Base-by-base conservation (phyloP, 1,284 basidiomycete genomes). In the Puccinia brachypodii region DNA sequence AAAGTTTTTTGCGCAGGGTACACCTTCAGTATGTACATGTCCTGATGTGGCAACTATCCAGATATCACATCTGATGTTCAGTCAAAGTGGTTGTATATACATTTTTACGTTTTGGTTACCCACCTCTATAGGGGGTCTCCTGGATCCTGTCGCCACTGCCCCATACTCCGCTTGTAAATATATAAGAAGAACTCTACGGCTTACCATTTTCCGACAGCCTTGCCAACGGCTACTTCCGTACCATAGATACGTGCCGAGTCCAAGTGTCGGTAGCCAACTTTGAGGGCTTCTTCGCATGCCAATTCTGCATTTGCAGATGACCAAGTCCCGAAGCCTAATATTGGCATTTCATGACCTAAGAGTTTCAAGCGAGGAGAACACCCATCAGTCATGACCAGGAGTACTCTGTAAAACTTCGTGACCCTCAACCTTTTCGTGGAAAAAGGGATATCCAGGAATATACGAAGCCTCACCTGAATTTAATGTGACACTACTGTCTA, bases 251-350 rank as follows among this genome's bases (percentile, higher is more conserved):
- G 91, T 0, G 93, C 93, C 9, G 84, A 84, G 83, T 84, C 84
- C 40, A 84, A 84, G 69, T 86, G 85, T 4, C 58, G 58, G 40
- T 76, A 25, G 86, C 86, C 19, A 87, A 90, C 85, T 93, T 92
- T 75, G 93, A 87, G 83, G 92, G 92, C 28, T 87, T 86, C 91
- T 92, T 90, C 89, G 85, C 94, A 95, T 3, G 93, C 93, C 22
- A 88, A 89, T 83, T 89, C 89, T 83, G 95, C 86, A 0, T 93
- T 93, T 60, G 90, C 89, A 31, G 91, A 85, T n/a, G 91, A 90
- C 11, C 91, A 91, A 0, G 94, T 92, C 19, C 94, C 94, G 79
- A 94, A 91, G 0, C 94, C 94, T 0, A 95, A 88, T n/a, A 90
- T 86, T 64, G 94, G 93, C 87, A 95, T 91, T 36, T 42, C 13